Evolutionary conservation across 228 moss, liverwort and hornwort species (phyloP), one percentile per base, ranked within the genome.

Genomic region (Sphagnum magellanicum): DNA sequence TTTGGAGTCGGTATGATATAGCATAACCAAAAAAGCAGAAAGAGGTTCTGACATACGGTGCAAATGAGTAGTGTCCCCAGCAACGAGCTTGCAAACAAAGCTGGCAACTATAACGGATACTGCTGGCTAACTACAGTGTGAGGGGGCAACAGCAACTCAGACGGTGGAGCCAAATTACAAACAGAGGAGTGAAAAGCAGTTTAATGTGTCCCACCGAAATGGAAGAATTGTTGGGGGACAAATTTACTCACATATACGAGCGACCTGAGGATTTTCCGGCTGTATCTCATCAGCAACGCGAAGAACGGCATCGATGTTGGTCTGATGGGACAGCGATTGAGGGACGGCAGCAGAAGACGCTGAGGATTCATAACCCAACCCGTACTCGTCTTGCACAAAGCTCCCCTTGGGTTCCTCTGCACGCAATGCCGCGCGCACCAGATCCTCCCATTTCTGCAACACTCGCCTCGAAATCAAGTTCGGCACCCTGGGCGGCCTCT

Each of bases 251-350:
- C 97, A 77, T 59, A 98, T 98, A 71, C 97, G 90, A 62, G 88
- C 97, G 16, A 98, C 97, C 57, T 71, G 78, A 10, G 88, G 73
- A 83, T 83, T 66, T 50, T 59, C 77, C 63, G 79, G 76, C 51
- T 87, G 83, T 78, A 98, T 82, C 70, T 98, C 93, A 67, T 98
- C 93, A 61, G 93, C 88, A 70, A 88, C 90, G 74, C 87, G 91
- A 73, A 98, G 74, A 70, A 98, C 91, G 65, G 82, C 68, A 71
- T 93, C 85, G 74, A 98, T 98, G 66, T 87, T 87, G 13, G 93
- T 84, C 80, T 87, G 79, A 73, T 93, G 90, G 52, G 87, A 84
- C 82, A 93, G 71, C 6, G 93, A 91, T 57, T 93, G 90, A 14
- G 93, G 93, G 6, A 93, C 93, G 67, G 85, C 74, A 53, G 8